Conservation (phyloP, 1,284 basidiomycete genomes). For the Ustilago sp. region DNA sequence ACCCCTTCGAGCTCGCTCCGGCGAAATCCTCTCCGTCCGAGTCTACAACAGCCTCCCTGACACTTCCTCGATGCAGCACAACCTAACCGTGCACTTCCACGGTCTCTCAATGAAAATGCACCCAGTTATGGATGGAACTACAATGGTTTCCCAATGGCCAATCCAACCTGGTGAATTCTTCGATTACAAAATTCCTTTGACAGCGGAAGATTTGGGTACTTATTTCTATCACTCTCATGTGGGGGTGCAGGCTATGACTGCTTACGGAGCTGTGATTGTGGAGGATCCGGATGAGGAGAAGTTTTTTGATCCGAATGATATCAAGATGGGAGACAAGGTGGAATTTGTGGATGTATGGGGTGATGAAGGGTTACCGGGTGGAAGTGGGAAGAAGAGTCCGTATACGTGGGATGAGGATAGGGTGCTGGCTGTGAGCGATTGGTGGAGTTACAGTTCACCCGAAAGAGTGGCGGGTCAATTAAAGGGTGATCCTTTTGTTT, state of each 20-base stretch:
- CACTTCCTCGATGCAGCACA: conserved; percentile 3
- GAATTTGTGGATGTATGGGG: conserved; percentile 15
- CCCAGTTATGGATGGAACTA: conserved; percentile 61
- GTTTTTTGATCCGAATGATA: conserved; percentile 5
- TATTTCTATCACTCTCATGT: conserved; percentile 62
- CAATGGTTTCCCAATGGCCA: conserved; percentile 58
- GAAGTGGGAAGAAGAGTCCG: conserved; percentile 14
- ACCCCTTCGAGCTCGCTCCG: conserved; percentile 45
- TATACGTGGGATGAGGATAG: conserved; percentile 45
- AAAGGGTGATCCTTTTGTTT: conserved; percentile 48
- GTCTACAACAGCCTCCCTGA: conserved; percentile 41
- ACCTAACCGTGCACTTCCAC: conserved; percentile 60
- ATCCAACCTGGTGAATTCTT: conserved; percentile 42
- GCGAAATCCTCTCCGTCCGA: conserved; percentile 51
- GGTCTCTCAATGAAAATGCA: conserved; percentile 50
- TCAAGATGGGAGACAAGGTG: background rate
- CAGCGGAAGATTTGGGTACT: conserved; percentile 31
- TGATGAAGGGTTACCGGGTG: background rate
- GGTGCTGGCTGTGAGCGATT: conserved; percentile 52
- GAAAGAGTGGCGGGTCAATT: conserved; percentile 33
- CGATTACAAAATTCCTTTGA: conserved; percentile 50
- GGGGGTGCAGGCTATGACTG: conserved; percentile 54
- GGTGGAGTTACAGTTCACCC: conserved; percentile 24
- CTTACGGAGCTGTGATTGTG: conserved; percentile 56
- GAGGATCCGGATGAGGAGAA: conserved; percentile 27